These are phyloP conservation scores for Plenodomus biglobosus DNA, from an alignment of 2,329 filamentous ascomycete species.

Conservation along the genomic window DNA sequence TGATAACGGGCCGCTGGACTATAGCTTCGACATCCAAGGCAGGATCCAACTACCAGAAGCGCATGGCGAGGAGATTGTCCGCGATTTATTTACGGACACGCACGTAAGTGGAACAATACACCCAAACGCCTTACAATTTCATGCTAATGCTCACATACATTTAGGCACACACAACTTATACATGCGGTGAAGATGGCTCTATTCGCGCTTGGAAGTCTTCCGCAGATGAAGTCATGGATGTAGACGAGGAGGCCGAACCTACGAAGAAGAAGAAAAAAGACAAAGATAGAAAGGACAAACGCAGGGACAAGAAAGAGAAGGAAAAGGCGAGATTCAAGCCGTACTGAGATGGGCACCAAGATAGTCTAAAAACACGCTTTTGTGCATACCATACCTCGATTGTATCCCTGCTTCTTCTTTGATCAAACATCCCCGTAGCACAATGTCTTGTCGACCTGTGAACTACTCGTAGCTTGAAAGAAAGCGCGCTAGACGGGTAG, in stretches of 20 bases:
- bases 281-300: slow-evolving; percentile 34
- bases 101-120: slow-evolving; percentile 26
- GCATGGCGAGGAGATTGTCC: slow-evolving; percentile 53
- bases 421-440: neutral
- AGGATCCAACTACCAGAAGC: slow-evolving; percentile 43
- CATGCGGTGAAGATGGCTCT: slow-evolving; percentile 53
- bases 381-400: no score
- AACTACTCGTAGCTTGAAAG: no score
- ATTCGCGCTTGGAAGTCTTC: slow-evolving; percentile 48
- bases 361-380: no score
- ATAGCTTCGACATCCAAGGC: slow-evolving; percentile 29
- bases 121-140: neutral
- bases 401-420: no score
- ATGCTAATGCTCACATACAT: slow-evolving; percentile 6
- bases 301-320: slow-evolving; percentile 39
- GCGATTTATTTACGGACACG: slow-evolving; percentile 48
- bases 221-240: slow-evolving; percentile 25
- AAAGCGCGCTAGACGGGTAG: slow-evolving; percentile 1
- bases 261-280: slow-evolving; percentile 25
- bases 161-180: slow-evolving; percentile 45
- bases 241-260: slow-evolving; percentile 24
- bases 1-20: slow-evolving; percentile 28
- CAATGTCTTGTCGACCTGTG: no score
- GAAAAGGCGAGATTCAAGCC: slow-evolving; percentile 45
- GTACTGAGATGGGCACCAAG: slow-evolving; percentile 24